Conservation (phyloP, 345 rosid species). For the Brassica incana region DNA sequence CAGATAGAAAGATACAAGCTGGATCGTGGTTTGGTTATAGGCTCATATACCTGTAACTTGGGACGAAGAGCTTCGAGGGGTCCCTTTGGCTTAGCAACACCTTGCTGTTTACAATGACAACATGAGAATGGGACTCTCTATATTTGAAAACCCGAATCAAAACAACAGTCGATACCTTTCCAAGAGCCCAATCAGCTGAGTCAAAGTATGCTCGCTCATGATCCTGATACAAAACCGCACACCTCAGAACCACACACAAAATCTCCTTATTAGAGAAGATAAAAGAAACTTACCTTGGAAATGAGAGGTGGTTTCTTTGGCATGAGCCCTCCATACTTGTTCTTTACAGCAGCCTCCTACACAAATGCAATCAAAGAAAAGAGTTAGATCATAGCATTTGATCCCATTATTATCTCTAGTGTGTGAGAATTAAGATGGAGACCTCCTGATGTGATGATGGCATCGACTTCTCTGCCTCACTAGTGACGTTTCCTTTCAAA, state of each 20-base stretch:
- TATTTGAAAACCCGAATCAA: no score
- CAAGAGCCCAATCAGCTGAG: conserved; percentile 99
- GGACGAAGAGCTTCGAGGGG: conserved; percentile 99
- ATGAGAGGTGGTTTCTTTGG: conserved; percentile 99
- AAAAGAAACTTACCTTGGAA: conserved; percentile 61
- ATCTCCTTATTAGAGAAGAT: neutral
- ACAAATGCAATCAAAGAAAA: conserved; percentile 23
- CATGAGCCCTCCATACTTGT: conserved; percentile 89
- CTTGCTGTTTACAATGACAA: conserved; percentile 64
- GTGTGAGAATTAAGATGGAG: conserved; percentile 4
- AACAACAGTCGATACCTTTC: conserved; percentile 55
- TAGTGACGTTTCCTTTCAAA: conserved; percentile 48
- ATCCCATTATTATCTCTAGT: neutral
- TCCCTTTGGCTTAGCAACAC: conserved; percentile 96
- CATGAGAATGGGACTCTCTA: no score
- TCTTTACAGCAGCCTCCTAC: conserved; percentile 78
- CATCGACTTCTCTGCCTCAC: conserved; percentile 44
- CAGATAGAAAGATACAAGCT: neutral
- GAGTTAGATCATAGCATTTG: neutral
- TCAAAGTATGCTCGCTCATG: conserved; percentile 97
- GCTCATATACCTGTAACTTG: conserved; percentile 73
- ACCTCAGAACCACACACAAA: conserved; percentile 15
- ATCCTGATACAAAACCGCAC: conserved; percentile 51
- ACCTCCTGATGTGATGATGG: conserved; percentile 78
- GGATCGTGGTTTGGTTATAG: neutral